Evolutionary conservation across 148 eudicot species (phyloP), one percentile per base, ranked within the genome.

Genomic region (Vaccinium darrowii): DNA sequence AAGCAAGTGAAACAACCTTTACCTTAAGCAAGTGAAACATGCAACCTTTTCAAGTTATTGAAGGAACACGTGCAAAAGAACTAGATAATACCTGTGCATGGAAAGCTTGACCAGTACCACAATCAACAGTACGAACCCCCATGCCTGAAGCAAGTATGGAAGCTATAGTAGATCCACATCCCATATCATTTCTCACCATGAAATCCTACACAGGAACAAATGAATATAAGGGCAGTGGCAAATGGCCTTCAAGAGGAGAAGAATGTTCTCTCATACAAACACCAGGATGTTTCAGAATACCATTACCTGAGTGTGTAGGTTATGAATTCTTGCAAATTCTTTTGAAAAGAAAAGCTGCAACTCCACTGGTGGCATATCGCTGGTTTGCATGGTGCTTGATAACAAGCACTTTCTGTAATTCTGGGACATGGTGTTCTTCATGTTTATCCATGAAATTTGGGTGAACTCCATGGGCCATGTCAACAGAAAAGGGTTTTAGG

Each of bases 391-490:
- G 94, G 84, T 96, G 98, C 87, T 96, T 96, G 81, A 96, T 96
- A 25, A 96, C 99, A 60, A 96, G 95, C 25, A 98, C 99, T 86
- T 94, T 94, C 27, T 95, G 95, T 90, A 96, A 83, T 88, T 94
- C 88, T 18, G 99, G 99, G 47, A 95, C 91, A 90, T 96, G 99
- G 86, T 93, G 92, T 77, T 96, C 99, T 86, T 96, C 99, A 73
- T 96, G 99, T 88, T 94, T 93, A 82, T 96, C 99, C 83, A 76
- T 81, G 83, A 90, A 94, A 88, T 96, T 96, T 78, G 99, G 99
- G 87, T 96, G 99, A 87, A 96, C 97, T 86, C 98, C 99, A 89
- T 94, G 98, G 86, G 99, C 99, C 99, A 96, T 96, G 85, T 96
- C 99, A 90, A 98, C 98, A 79, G 98, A 96, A 86, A 52, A 52